Conservation (phyloP, 148 eudicot species). For the Rhododendron griersonianum region DNA sequence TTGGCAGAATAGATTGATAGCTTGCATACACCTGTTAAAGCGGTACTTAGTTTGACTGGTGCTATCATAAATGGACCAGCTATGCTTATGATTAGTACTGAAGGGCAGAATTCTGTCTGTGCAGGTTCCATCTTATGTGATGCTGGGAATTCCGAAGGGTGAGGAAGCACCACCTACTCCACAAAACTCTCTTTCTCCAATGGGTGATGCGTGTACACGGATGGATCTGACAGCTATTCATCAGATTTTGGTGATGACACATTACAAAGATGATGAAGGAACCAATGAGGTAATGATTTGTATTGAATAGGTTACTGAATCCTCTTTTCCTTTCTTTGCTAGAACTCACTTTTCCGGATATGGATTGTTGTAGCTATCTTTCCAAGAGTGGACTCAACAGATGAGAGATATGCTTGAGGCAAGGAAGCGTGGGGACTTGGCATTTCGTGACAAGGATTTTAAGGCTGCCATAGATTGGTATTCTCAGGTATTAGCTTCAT, state of each 20-base stretch:
- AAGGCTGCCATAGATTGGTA: slow-evolving; percentile 88
- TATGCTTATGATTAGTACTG: not conserved
- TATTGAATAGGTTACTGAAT: not conserved
- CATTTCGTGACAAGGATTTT: slow-evolving; percentile 88
- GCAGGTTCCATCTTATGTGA: slow-evolving; percentile 76
- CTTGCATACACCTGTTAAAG: not conserved
- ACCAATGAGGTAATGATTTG: slow-evolving; percentile 65
- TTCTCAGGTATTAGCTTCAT: slow-evolving; percentile 57
- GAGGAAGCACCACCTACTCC: slow-evolving; percentile 82
- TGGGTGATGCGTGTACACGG: slow-evolving; percentile 92
- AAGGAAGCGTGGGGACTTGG: slow-evolving; percentile 86
- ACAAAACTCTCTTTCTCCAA: slow-evolving; percentile 71
- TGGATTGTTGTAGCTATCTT: slow-evolving; percentile 52
- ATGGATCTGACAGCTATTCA: slow-evolving; percentile 91
- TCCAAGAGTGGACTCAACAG: slow-evolving; percentile 98
- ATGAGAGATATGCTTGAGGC: slow-evolving; percentile 92
- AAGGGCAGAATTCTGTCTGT: slow-evolving; percentile 1
- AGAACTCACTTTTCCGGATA: slow-evolving; percentile 1
- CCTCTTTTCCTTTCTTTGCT: slow-evolving; percentile 8
- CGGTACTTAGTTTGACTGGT: not conserved
- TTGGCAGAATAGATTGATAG: not conserved
- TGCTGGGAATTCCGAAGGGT: slow-evolving; percentile 71
- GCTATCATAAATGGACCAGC: not conserved
- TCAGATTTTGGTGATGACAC: slow-evolving; percentile 70
- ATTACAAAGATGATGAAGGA: slow-evolving; percentile 89